phyloP scores from a whole-genome alignment of 768 basidiomycete species.

The Leccinum sublutescens region DNA sequence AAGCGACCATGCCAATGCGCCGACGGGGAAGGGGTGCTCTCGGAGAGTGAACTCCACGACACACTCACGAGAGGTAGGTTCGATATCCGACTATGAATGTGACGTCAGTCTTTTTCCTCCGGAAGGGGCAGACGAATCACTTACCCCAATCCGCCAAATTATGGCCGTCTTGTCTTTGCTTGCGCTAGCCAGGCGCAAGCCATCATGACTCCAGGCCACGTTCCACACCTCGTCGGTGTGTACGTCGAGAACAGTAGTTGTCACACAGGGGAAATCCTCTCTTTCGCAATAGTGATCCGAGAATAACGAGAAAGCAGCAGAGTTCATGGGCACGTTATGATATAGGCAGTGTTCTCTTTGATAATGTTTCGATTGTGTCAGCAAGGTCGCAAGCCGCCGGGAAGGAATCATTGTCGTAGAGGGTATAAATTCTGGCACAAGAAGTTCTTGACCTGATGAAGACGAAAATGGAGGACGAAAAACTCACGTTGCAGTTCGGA shows the following conservation, averaged over 20 bases:
- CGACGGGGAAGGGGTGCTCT: conserved; percentile 79
- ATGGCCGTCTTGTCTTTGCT: conserved; percentile 86
- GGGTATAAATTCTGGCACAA: conserved; percentile 73
- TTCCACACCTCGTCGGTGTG: conserved; percentile 97
- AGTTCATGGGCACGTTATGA: conserved; percentile 68
- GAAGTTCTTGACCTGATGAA: background rate
- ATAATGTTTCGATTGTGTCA: conserved; percentile 79
- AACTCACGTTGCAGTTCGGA: conserved; percentile 76
- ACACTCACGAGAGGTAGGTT: conserved; percentile 57
- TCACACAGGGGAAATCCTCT: conserved; percentile 79
- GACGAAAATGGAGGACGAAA: background rate
- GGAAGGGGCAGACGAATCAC: conserved; percentile 28
- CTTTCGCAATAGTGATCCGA: conserved; percentile 82
- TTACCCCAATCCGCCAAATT: conserved; percentile 84
- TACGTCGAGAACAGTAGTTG: conserved; percentile 77
- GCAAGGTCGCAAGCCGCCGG: conserved; percentile 77
- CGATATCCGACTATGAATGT: conserved; percentile 41
- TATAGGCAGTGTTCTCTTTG: conserved; percentile 84
- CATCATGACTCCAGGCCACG: conserved; percentile 92
- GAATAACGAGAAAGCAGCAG: conserved; percentile 74
- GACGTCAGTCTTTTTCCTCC: conserved; percentile 1
- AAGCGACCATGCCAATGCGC: conserved; percentile 88
- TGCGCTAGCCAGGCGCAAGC: conserved; percentile 78
- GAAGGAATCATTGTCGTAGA: conserved; percentile 92
- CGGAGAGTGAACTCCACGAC: conserved; percentile 55